phyloP scores from a whole-genome alignment of 345 rosid species.

The Tarenaya hassleriana region DNA sequence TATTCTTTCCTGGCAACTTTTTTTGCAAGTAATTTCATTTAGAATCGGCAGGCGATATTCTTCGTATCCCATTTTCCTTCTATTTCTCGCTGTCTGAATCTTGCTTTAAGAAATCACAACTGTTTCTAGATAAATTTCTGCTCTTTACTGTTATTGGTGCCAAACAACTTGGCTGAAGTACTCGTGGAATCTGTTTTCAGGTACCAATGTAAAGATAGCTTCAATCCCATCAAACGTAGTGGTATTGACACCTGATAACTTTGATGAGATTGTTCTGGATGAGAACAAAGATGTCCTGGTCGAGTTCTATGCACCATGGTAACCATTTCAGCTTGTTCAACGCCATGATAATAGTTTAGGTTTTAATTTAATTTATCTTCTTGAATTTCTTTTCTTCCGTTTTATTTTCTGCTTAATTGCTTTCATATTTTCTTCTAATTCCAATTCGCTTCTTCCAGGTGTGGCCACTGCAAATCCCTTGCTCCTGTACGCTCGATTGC shows the following conservation, averaged over 20 bases:
- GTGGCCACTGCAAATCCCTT: slow-evolving; percentile 95
- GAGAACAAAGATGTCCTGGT: slow-evolving; percentile 84
- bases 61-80: not conserved
- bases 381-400: too few species aligned
- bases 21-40: not conserved
- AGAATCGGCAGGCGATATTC: slow-evolving; percentile 4
- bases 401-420: not conserved
- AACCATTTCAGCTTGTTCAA: slow-evolving; percentile 18
- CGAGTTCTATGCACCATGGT: slow-evolving; percentile 99
- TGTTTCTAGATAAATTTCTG: not conserved
- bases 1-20: not conserved
- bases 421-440: slow-evolving; percentile 16
- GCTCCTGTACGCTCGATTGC: slow-evolving; percentile 70
- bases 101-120: not conserved
- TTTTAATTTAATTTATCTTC: not conserved
- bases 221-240: slow-evolving; percentile 62
- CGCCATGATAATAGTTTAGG: not conserved
- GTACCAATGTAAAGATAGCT: slow-evolving; percentile 86
- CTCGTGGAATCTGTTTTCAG: slow-evolving; percentile 37
- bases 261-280: slow-evolving; percentile 76
- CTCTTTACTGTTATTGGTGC: slow-evolving; percentile 8
- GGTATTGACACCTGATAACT: slow-evolving; percentile 71
- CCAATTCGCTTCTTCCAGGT: slow-evolving; percentile 47
- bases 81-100: not conserved
- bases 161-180: not conserved